Conservation (phyloP, 306 rosid genomes). For the Prunus davidiana region DNA sequence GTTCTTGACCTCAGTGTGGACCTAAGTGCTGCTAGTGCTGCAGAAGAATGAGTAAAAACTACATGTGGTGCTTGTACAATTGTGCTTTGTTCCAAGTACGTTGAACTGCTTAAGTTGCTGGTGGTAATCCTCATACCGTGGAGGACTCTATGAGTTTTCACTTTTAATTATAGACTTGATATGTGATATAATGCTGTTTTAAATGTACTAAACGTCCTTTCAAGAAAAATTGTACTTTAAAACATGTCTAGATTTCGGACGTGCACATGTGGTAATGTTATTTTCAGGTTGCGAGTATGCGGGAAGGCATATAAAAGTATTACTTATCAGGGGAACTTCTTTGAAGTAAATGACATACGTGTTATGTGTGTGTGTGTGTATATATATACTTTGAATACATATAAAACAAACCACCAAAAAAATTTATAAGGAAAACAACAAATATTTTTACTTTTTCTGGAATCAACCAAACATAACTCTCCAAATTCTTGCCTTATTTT, state of each 20-base stretch:
- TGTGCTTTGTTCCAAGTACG: constrained; percentile 4
- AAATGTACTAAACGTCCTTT: not conserved
- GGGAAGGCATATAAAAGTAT: not conserved
- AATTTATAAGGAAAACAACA: no score
- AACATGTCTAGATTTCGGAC: not conserved
- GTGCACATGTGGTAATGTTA: not conserved
- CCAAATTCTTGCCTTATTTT: no score
- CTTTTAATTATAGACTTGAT: not conserved
- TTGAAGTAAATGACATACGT: not conserved
- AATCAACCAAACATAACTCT: no score
- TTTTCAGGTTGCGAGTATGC: not conserved
- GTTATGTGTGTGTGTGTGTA: no score
- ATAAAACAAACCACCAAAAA: no score
- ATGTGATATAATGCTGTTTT: not conserved
- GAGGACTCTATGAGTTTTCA: not conserved
- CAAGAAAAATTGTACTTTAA: not conserved
- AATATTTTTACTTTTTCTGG: no score
- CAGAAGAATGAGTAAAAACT: constrained; percentile 61
- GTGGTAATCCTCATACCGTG: not conserved
- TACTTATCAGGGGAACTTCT: not conserved
- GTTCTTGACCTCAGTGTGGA: constrained; percentile 89
- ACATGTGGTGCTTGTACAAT: not conserved
- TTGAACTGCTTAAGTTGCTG: not conserved
- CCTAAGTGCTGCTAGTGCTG: constrained; percentile 96
- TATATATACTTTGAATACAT: no score